phyloP scores from a whole-genome alignment of 2,329 filamentous ascomycete species.

The Ploettnerulaceae sp. region DNA sequence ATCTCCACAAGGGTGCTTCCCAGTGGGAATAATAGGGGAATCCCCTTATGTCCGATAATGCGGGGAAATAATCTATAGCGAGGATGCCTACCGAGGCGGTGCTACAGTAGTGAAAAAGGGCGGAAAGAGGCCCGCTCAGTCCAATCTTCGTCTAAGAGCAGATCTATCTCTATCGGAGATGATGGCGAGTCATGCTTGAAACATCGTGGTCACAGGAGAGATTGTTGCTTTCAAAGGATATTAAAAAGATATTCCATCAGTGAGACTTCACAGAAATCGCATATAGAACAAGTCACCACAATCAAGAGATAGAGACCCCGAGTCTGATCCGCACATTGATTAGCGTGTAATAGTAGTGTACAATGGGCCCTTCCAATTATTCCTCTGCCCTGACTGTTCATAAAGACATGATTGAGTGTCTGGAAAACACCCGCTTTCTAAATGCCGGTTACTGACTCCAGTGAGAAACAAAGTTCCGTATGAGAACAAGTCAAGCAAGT shows the following conservation, averaged over 20 bases:
- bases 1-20: too few relatives aligned
- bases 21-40: too few relatives aligned
- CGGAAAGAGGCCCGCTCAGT: background rate
- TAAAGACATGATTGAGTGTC: background rate
- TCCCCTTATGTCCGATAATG: too few relatives aligned
- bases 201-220: background rate
- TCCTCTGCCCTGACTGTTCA: background rate
- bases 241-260: too few relatives aligned
- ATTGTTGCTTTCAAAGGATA: too few relatives aligned
- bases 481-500: background rate
- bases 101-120: background rate
- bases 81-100: background rate
- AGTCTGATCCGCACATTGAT: background rate
- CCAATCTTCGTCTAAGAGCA: background rate
- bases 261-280: background rate
- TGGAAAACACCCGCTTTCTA: background rate
- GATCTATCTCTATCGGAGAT: background rate
- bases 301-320: background rate
- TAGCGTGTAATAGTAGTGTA: background rate
- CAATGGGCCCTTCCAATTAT: background rate
- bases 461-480: background rate
- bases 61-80: conserved; percentile 2
- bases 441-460: background rate
- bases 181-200: conserved; percentile 3
- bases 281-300: background rate